Evolutionary conservation across 805 yeast genomes (phyloP), one percentile per base, ranked within the genome.

Genomic region (Lipomyces spencermartinsiae): DNA sequence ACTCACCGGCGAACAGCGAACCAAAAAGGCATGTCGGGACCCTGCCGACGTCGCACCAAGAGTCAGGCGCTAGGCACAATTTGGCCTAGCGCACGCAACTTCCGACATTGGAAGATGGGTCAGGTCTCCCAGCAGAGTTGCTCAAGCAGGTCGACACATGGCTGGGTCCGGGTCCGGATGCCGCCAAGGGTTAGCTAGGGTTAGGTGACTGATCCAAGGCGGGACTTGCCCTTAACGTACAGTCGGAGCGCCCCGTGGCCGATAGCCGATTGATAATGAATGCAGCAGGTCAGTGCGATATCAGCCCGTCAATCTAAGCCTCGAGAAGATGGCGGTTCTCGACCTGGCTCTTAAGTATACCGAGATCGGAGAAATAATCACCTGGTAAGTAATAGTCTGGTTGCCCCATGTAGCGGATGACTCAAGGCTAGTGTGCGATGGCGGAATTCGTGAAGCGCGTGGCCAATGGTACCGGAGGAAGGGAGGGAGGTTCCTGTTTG

Each of bases 21-120:
- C 58, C 58, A 54, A 54, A 54, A 54, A 54, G 58, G 58, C 58
- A 54, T 29, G 58, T 54, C 12, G 33, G 35, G 35, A 22, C 58
- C n/a, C 35, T 22, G 33, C 33, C 33, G 34, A 22, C n/a, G 33
- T 16, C 9, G 22, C 49, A 37, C 43, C 16, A 37, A 10, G 10
- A 10, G 14, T 37, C 43, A 12, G 0, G 43, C 22, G 22, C 49
- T 43, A 43, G 22, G 2, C 49, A 19, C 49, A 19, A 43, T 19
- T 16, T 16, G 49, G 49, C 19, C 49, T 43, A 43, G 49, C 14
- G 4, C 43, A 2, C 29, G 29, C 29, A 25, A 25, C 29, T 25
- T 25, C 29, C 29, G 29, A 25, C 29, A 3, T 3, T 25, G 2
- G 1, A 1, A 25, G 29, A 25, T 25, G 29, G 29, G 29, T 25